These are phyloP conservation scores for Cylindrotheca closterium DNA, from an alignment of 108 stramenopile genomes.

Conservation along the genomic window DNA sequence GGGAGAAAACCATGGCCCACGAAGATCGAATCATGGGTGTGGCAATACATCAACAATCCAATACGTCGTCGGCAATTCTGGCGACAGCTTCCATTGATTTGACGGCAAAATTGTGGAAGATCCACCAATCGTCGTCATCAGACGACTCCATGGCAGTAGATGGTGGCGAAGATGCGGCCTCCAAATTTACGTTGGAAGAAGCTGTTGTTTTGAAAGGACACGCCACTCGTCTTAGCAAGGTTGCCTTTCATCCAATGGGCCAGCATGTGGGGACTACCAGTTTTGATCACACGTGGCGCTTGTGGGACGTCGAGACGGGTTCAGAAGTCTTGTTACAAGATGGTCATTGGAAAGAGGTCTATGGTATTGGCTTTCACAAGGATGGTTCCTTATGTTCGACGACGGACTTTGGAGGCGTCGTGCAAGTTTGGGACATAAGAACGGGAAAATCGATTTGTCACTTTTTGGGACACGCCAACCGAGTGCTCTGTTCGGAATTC, in stretches of 20 bases:
- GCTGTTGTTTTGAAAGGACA: slow-evolving; percentile 85
- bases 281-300: slow-evolving; percentile 97
- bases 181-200: slow-evolving; percentile 48
- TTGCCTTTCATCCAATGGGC: slow-evolving; percentile 93
- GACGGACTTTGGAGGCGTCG: slow-evolving; percentile 93
- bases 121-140: slow-evolving; percentile 23
- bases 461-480: slow-evolving; percentile 86
- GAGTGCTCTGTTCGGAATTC: slow-evolving; percentile 82
- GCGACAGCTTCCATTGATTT: slow-evolving; percentile 84
- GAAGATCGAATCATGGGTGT: slow-evolving; percentile 88
- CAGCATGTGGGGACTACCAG: slow-evolving; percentile 89
- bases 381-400: slow-evolving; percentile 94
- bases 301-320: slow-evolving; percentile 96
- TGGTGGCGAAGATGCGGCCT: slow-evolving; percentile 8
- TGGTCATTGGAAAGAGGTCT: slow-evolving; percentile 91
- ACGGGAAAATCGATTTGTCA: slow-evolving; percentile 86
- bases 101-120: slow-evolving; percentile 76
- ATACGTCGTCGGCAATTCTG: slow-evolving; percentile 30
- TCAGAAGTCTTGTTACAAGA: slow-evolving; percentile 92
- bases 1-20: slow-evolving; percentile 65
- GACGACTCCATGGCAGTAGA: slow-evolving; percentile 18
- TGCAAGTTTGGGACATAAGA: slow-evolving; percentile 95
- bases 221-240: slow-evolving; percentile 83
- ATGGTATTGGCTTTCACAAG: slow-evolving; percentile 92
- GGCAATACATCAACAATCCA: slow-evolving; percentile 12